Conservation (phyloP, 129 eudicot genomes). For the Gnaphalium uliginosum region DNA sequence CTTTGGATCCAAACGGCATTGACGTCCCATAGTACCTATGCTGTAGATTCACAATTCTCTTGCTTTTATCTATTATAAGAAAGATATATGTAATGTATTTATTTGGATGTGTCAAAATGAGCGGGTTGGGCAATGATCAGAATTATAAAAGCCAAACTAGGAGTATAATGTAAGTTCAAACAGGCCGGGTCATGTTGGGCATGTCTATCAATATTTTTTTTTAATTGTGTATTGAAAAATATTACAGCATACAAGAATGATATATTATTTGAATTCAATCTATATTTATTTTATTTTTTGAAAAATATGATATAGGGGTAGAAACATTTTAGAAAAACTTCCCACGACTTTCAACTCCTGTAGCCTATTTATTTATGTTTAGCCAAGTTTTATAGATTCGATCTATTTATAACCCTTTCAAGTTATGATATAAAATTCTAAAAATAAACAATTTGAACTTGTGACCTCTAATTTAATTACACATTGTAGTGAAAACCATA, state of each 20-base stretch:
- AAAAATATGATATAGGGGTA: too few relatives aligned
- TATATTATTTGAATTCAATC: too few relatives aligned
- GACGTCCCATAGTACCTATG: constrained; percentile 44
- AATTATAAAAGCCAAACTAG: too few relatives aligned
- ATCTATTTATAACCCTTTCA: not conserved
- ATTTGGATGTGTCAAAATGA: not conserved
- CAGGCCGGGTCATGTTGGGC: not conserved
- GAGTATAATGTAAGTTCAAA: too few relatives aligned
- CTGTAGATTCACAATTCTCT: constrained; percentile 6
- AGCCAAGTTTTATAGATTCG: not conserved
- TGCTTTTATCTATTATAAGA: not conserved
- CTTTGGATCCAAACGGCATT: constrained; percentile 38
- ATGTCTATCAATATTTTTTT: not conserved
- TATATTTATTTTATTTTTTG: too few relatives aligned
- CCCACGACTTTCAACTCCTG: too few relatives aligned
- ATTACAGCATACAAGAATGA: too few relatives aligned
- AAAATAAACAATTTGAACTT: not conserved
- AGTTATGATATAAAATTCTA: not conserved
- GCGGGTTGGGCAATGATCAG: too few relatives aligned
- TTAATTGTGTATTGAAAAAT: too few relatives aligned
- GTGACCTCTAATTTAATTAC: not conserved
- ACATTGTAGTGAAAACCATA: not conserved
- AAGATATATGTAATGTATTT: not conserved
- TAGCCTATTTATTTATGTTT: too few relatives aligned
- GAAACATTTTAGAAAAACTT: too few relatives aligned